A percentile compares a stretch with the other conserved stretches of the same genome.
phyloP scores from a whole-genome alignment of 2,329 filamentous ascomycete genomes.

The Aureobasidium zeae region DNA sequence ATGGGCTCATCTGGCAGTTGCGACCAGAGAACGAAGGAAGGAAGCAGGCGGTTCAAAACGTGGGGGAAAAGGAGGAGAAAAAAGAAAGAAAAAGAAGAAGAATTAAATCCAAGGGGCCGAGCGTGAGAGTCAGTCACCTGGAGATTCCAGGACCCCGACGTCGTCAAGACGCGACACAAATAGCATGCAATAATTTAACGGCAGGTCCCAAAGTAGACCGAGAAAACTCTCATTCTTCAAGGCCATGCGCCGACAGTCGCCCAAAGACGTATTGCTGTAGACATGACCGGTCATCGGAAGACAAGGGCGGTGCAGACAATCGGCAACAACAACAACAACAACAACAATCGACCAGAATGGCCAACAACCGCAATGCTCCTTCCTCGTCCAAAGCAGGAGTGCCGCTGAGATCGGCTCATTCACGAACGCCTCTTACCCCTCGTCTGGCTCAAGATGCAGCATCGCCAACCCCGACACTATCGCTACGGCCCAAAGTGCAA shows the following conservation, averaged over 20 bases:
- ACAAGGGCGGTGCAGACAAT: slow-evolving; percentile 13
- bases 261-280: not conserved
- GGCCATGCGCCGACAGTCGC: not conserved
- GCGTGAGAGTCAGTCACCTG: slow-evolving; percentile 8
- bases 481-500: slow-evolving; percentile 21
- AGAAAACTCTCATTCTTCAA: not conserved
- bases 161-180: slow-evolving; percentile 5
- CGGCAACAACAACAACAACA: no score
- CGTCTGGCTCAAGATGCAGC: slow-evolving; percentile 36
- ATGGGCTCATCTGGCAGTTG: slow-evolving; percentile 11
- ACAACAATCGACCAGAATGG: slow-evolving; percentile 9
- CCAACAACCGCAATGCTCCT: slow-evolving; percentile 5
- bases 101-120: not conserved
- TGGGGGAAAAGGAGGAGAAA: not conserved
- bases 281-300: slow-evolving; percentile 4
- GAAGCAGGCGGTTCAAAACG: not conserved
- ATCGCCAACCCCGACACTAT: slow-evolving; percentile 2
- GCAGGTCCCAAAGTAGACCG: not conserved
- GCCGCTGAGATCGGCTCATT: slow-evolving; percentile 61
- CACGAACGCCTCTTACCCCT: slow-evolving; percentile 50
- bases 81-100: not conserved
- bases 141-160: slow-evolving; percentile 8
- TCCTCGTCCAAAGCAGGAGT: slow-evolving; percentile 35
- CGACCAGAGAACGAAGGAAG: slow-evolving; percentile 8
- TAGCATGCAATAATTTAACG: slow-evolving; percentile 7